Evolutionary conservation across 2,329 filamentous ascomycete species (phyloP).

Genomic region (Chalara sp.): DNA sequence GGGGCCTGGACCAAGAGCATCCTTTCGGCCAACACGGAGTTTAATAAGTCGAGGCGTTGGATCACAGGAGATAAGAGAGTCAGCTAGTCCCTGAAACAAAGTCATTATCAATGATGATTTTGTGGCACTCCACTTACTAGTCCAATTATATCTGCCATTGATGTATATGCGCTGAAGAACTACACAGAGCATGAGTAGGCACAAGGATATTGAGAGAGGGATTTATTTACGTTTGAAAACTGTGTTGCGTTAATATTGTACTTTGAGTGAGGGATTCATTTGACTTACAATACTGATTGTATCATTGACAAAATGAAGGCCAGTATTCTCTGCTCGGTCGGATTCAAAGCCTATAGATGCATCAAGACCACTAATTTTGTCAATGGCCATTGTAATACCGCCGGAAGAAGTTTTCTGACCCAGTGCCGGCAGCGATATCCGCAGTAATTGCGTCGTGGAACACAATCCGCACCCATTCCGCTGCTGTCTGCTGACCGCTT

Average conservation of each 20-base stretch:
- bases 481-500: constrained; percentile 18
- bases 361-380: constrained; percentile 43
- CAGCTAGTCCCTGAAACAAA: constrained; percentile 9
- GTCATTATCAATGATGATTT: not conserved
- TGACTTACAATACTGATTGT: constrained; percentile 4
- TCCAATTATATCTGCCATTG: constrained; percentile 16
- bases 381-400: not conserved
- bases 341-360: constrained; percentile 25
- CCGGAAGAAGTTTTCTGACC: constrained; percentile 28
- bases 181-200: not conserved
- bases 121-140: constrained; percentile 4
- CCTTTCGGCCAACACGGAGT: constrained; percentile 17
- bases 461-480: constrained; percentile 53
- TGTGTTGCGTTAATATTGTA: too few species aligned
- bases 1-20: constrained; percentile 15
- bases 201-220: not conserved
- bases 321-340: constrained; percentile 33
- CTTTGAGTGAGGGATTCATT: too few species aligned
- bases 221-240: too few species aligned
- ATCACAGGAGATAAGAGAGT: constrained; percentile 8
- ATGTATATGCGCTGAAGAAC: constrained; percentile 5
- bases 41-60: constrained; percentile 5
- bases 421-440: constrained; percentile 27
- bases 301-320: constrained; percentile 34
- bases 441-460: constrained; percentile 56